phyloP scores from a whole-genome alignment of 2,329 filamentous ascomycete genomes.

The Curvularia hawaiiensis region DNA sequence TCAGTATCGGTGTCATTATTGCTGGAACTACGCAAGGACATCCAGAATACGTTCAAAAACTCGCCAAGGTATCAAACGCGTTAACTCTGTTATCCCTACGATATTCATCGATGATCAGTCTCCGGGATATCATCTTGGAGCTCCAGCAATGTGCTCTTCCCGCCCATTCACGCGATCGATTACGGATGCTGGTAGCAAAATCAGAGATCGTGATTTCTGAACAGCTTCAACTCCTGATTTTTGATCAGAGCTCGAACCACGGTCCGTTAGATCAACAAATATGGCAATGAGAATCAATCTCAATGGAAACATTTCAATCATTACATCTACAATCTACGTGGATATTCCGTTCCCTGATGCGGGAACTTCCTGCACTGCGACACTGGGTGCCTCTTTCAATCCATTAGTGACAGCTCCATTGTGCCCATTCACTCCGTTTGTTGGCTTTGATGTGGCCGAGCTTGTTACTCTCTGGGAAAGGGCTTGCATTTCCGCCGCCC shows the following conservation, averaged over 20 bases:
- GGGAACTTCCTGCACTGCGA: not conserved
- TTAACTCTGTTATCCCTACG: not conserved
- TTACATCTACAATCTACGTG: not conserved
- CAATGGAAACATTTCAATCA: not conserved
- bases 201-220: not conserved
- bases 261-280: not conserved
- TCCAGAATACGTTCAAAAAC: not conserved
- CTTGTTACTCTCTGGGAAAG: constrained; percentile 12
- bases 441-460: not conserved
- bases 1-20: not conserved
- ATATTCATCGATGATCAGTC: not conserved
- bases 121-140: not conserved
- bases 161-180: not conserved
- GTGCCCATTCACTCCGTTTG: not conserved
- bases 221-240: not conserved
- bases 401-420: not conserved
- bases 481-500: constrained; percentile 29
- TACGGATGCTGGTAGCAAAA: not conserved
- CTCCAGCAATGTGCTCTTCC: not conserved
- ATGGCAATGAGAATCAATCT: not conserved
- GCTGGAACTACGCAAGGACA: not conserved
- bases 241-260: not conserved
- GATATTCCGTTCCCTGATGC: not conserved
- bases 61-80: not conserved
- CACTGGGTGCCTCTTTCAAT: not conserved